These are phyloP conservation scores for Schwanniomyces sp. DNA, from an alignment of 805 yeast genomes.

Conservation along the genomic window DNA sequence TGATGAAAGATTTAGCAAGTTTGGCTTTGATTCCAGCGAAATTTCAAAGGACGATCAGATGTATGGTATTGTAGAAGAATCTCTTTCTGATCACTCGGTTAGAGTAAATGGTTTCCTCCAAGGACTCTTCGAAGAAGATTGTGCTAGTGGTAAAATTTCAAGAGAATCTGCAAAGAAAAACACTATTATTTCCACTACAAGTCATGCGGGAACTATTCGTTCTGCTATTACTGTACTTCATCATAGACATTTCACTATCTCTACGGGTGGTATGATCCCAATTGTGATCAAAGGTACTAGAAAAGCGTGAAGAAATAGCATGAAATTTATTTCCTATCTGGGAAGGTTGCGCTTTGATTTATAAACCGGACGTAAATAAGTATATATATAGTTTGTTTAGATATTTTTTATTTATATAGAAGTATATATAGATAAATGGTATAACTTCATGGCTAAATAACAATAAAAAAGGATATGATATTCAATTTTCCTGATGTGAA, in stretches of 20 bases:
- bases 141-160: conserved; percentile 9
- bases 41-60: conserved; percentile 50
- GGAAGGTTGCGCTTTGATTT: background rate
- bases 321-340: background rate
- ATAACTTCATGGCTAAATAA: background rate
- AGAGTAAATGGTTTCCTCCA: conserved; percentile 49
- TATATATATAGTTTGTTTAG: background rate
- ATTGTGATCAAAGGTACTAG: conserved; percentile 48
- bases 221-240: conserved; percentile 44
- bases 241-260: conserved; percentile 57
- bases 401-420: no score
- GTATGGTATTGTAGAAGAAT: conserved; percentile 45
- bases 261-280: conserved; percentile 68
- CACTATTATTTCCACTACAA: conserved; percentile 41
- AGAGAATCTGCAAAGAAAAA: conserved; percentile 11
- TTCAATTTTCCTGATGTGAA: background rate
- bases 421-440: no score
- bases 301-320: background rate
- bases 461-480: background rate
- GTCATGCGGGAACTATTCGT: conserved; percentile 54
- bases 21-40: conserved; percentile 41
- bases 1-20: conserved; percentile 32
- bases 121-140: conserved; percentile 18
- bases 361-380: background rate
- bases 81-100: conserved; percentile 46